These are phyloP conservation scores for Agaricus blazei DNA, from an alignment of 768 basidiomycete genomes.

Conservation along the genomic window DNA sequence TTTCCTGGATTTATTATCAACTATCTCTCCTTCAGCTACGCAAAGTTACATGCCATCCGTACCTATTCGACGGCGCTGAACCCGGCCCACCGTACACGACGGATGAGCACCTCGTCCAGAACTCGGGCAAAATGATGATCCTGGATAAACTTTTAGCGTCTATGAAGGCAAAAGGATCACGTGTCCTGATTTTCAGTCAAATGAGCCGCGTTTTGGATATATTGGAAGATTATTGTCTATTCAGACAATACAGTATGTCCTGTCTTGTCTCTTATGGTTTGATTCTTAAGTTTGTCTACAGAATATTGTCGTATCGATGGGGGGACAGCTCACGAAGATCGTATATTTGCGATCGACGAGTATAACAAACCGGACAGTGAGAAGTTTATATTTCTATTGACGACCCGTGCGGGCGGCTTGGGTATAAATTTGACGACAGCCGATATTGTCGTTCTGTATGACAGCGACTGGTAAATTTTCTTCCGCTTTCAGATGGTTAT, in stretches of 20 bases:
- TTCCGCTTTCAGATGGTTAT: not conserved
- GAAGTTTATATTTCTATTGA: conserved; percentile 94
- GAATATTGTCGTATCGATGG: conserved; percentile 98
- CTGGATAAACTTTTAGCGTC: conserved; percentile 77
- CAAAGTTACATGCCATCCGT: conserved; percentile 88
- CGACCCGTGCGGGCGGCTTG: conserved; percentile 93
- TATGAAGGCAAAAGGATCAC: conserved; percentile 91
- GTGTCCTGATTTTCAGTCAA: conserved; percentile 96
- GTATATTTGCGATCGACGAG: conserved; percentile 93
- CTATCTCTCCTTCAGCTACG: conserved; percentile 40
- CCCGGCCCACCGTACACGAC: conserved; percentile 98
- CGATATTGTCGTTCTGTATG: conserved; percentile 92
- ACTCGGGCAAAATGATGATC: too few species aligned
- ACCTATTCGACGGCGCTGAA: conserved; percentile 94
- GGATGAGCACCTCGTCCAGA: conserved; percentile 81
- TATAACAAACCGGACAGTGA: conserved; percentile 94
- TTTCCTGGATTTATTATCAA: not conserved
- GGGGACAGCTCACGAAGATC: conserved; percentile 92
- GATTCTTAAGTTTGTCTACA: conserved; percentile 21
- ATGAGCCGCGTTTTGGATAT: conserved; percentile 99
- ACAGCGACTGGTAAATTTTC: conserved; percentile 80
- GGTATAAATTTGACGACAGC: conserved; percentile 96
- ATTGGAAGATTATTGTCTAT: conserved; percentile 94
- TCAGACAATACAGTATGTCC: conserved; percentile 79
- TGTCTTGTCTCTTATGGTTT: not conserved